These are phyloP conservation scores for Fusarium verticillioides DNA, from an alignment of 2,329 filamentous ascomycete genomes.

Conservation along the genomic window DNA sequence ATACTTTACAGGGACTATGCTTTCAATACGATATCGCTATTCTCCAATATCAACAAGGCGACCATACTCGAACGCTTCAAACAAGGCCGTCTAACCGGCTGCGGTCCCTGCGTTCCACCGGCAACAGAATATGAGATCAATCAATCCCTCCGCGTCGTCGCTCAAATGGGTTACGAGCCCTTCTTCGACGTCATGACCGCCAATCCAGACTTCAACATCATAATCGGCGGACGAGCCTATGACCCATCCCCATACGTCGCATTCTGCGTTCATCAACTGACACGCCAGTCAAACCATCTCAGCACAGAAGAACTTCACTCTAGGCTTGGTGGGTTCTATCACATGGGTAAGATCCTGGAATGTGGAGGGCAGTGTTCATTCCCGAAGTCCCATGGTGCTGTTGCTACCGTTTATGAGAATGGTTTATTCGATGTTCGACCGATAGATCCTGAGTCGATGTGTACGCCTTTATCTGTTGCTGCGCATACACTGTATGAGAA, in stretches of 20 bases:
- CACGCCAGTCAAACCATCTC: neutral
- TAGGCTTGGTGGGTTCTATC: conserved; percentile 52
- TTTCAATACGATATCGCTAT: conserved; percentile 53
- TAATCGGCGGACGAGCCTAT: conserved; percentile 59
- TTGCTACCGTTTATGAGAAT: conserved; percentile 53
- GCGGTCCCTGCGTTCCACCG: conserved; percentile 54
- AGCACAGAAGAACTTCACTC: neutral
- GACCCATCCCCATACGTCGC: conserved; percentile 55
- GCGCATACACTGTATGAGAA: conserved; percentile 68
- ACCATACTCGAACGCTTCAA: conserved; percentile 46
- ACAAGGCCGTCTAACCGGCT: conserved; percentile 48
- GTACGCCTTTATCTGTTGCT: conserved; percentile 61
- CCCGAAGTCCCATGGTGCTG: conserved; percentile 57
- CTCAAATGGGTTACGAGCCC: conserved; percentile 60
- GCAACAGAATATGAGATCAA: conserved; percentile 54
- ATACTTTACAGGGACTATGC: conserved; percentile 11
- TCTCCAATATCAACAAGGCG: conserved; percentile 52
- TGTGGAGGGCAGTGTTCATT: conserved; percentile 60
- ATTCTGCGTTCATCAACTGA: conserved; percentile 39
- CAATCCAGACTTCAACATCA: conserved; percentile 56
- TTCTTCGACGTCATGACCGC: conserved; percentile 55
- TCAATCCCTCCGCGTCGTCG: conserved; percentile 51
- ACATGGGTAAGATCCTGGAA: conserved; percentile 67
- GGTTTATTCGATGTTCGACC: conserved; percentile 61
- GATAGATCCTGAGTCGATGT: conserved; percentile 51